These are phyloP conservation scores for Teunomyces tritomae DNA, from an alignment of 805 yeast species.

Conservation along the genomic window DNA sequence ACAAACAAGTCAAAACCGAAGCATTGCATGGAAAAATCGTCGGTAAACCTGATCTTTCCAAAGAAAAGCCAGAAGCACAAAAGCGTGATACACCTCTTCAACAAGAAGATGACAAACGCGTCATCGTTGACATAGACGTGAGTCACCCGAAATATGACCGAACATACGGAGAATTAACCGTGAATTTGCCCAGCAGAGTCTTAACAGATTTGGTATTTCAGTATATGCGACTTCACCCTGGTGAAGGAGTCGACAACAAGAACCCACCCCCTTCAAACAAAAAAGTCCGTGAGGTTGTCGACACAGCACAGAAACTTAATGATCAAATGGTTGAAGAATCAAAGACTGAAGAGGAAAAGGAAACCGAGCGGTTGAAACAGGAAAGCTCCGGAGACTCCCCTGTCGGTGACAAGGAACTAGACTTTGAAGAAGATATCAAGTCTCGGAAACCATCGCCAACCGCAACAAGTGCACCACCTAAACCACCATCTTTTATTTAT, in stretches of 20 bases:
- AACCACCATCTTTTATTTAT: constrained; percentile 13
- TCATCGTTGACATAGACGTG: constrained; percentile 41
- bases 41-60: constrained; percentile 1
- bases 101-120: constrained; percentile 11
- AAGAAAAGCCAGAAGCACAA: background rate
- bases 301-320: background rate
- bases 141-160: constrained; percentile 30
- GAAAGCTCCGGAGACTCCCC: background rate
- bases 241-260: constrained; percentile 25
- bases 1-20: constrained; percentile 23
- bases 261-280: constrained; percentile 6
- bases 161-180: constrained; percentile 36
- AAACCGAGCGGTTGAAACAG: constrained; percentile 2
- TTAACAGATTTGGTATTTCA: background rate
- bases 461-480: too few relatives aligned
- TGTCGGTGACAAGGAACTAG: constrained; percentile 1
- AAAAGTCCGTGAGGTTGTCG: constrained; percentile 2
- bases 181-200: constrained; percentile 7
- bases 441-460: background rate
- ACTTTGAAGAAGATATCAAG: constrained; percentile 2
- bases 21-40: constrained; percentile 13
- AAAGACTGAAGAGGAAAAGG: constrained; percentile 5
- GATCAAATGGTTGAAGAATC: constrained; percentile 2
- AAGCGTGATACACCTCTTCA: too few relatives aligned
- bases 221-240: constrained; percentile 24